Evolutionary conservation across 2,329 filamentous ascomycete genomes (phyloP).

Genomic region (Trichoderma oligosporum): DNA sequence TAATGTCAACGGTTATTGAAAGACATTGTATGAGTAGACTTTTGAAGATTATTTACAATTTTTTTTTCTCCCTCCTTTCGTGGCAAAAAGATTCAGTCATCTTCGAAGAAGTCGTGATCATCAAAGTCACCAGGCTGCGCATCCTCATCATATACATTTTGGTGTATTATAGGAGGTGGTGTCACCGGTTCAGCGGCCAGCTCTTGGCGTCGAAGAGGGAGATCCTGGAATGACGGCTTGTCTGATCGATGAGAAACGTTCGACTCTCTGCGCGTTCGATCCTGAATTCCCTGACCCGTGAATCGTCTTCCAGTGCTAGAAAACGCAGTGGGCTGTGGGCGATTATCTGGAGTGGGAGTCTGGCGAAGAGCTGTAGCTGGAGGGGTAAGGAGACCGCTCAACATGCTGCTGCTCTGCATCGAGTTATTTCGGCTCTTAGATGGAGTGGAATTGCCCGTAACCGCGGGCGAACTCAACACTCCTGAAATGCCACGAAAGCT

Average conservation of each 20-base stretch:
- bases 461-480: slow-evolving; percentile 42
- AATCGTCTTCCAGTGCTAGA: slow-evolving; percentile 57
- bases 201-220: slow-evolving; percentile 42
- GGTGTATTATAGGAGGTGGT: slow-evolving; percentile 60
- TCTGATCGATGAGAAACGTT: slow-evolving; percentile 38
- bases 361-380: slow-evolving; percentile 70
- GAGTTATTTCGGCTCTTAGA: slow-evolving; percentile 56
- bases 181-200: slow-evolving; percentile 47
- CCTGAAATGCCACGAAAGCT: slow-evolving; percentile 48
- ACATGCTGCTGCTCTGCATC: slow-evolving; percentile 53
- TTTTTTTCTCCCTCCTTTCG: not conserved
- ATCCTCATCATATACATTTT: slow-evolving; percentile 58
- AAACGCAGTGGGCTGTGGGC: slow-evolving; percentile 57
- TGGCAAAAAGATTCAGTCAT: slow-evolving; percentile 29
- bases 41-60: not conserved
- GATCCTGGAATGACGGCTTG: slow-evolving; percentile 38
- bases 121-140: slow-evolving; percentile 57
- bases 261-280: slow-evolving; percentile 30
- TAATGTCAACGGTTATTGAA: not conserved
- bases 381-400: slow-evolving; percentile 84
- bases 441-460: slow-evolving; percentile 50
- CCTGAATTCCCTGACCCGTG: slow-evolving; percentile 41
- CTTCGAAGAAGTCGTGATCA: slow-evolving; percentile 57
- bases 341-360: slow-evolving; percentile 45
- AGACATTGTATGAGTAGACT: not conserved